Evolutionary conservation across 352 stramenopile genomes (phyloP).

Genomic region (Phytophthora hybrid): DNA sequence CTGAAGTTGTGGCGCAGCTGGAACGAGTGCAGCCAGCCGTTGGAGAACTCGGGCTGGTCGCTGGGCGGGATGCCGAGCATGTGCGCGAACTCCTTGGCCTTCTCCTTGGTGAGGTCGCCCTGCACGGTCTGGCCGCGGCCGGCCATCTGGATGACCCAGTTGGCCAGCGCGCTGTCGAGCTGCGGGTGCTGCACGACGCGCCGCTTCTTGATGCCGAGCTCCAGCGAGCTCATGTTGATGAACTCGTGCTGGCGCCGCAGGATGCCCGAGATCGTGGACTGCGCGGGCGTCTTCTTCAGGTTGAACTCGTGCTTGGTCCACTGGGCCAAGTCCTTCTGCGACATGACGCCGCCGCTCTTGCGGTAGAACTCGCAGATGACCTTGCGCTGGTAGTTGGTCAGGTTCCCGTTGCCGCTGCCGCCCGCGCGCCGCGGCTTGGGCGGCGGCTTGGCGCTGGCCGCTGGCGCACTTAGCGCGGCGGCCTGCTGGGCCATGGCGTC

Average conservation of each 20-base stretch:
- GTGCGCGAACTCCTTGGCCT: slow-evolving; percentile 85
- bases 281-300: slow-evolving; percentile 82
- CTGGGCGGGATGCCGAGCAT: slow-evolving; percentile 82
- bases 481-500: neutral
- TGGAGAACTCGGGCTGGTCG: slow-evolving; percentile 84
- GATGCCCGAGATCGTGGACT: slow-evolving; percentile 88
- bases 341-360: slow-evolving; percentile 83
- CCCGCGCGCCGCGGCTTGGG: slow-evolving; percentile 24
- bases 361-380: slow-evolving; percentile 88
- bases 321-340: slow-evolving; percentile 86
- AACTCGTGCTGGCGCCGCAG: slow-evolving; percentile 85
- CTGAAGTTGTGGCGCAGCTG: slow-evolving; percentile 87
- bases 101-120: slow-evolving; percentile 88
- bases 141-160: slow-evolving; percentile 89
- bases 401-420: slow-evolving; percentile 69
- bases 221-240: slow-evolving; percentile 84
- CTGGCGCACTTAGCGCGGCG: too few species aligned
- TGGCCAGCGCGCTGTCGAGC: slow-evolving; percentile 81
- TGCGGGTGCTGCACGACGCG: slow-evolving; percentile 84
- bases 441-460: neutral
- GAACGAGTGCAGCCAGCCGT: slow-evolving; percentile 84
- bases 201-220: slow-evolving; percentile 86
- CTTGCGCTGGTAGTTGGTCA: slow-evolving; percentile 88
- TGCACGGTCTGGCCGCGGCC: slow-evolving; percentile 82
- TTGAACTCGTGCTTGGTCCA: slow-evolving; percentile 90